Evolutionary conservation across 768 basidiomycete genomes (phyloP).

Genomic region (Galerina marginata): DNA sequence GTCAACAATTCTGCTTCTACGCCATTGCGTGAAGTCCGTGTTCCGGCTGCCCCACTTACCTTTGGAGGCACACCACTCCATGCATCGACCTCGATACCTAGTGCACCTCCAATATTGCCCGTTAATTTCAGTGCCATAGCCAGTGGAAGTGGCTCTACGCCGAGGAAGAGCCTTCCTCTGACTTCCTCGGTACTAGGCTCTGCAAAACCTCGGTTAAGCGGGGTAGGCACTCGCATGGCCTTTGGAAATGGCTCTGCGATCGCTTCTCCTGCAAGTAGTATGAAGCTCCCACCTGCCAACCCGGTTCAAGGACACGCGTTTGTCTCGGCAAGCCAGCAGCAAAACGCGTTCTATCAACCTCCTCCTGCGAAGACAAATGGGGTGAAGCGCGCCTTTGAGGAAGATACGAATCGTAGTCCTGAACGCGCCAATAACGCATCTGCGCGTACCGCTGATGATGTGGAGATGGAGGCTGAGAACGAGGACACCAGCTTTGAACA

Average conservation of each 20-base stretch:
- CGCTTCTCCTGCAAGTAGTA: conserved; percentile 35
- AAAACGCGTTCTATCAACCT: conserved; percentile 74
- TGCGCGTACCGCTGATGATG: conserved; percentile 24
- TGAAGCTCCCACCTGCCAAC: conserved; percentile 28
- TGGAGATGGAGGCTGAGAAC: conserved; percentile 26
- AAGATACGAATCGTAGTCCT: conserved; percentile 21
- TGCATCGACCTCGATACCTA: conserved; percentile 21
- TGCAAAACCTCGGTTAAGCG: conserved; percentile 30
- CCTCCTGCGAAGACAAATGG: conserved; percentile 40
- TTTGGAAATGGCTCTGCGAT: conserved; percentile 25
- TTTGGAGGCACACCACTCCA: conserved; percentile 38
- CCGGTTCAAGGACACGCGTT: conserved; percentile 38
- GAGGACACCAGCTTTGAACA: conserved; percentile 23
- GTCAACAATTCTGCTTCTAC: conserved; percentile 31
- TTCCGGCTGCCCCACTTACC: conserved; percentile 34
- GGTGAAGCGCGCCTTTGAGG: conserved; percentile 38
- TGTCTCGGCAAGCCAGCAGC: conserved; percentile 54
- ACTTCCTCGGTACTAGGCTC: conserved; percentile 23
- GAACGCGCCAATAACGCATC: conserved; percentile 18
- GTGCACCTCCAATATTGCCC: conserved; percentile 27
- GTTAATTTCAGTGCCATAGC: conserved; percentile 22
- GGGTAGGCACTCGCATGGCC: conserved; percentile 30
- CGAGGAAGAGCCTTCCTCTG: conserved; percentile 37
- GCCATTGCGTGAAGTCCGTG: conserved; percentile 30
- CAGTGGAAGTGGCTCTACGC: conserved; percentile 24